Conservation (phyloP, 768 basidiomycete species). For the Mycena latifolia region DNA sequence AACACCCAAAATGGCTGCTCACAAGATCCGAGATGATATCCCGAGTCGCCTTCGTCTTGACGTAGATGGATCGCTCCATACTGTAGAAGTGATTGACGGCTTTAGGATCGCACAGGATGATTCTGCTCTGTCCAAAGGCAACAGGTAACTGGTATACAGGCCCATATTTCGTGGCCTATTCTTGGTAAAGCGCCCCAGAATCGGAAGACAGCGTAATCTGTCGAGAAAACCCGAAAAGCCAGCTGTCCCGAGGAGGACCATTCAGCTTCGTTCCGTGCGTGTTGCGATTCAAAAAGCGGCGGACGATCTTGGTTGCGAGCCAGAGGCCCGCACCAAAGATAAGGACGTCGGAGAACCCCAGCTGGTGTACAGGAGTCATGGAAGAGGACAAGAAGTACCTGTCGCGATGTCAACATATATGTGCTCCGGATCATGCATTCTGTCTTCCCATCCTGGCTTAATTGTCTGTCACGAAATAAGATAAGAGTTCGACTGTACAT, state of each 20-base stretch:
- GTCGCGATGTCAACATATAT: background rate
- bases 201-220: constrained; percentile 29
- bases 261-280: constrained; percentile 41
- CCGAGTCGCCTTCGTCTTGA: constrained; percentile 37
- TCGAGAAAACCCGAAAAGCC: constrained; percentile 41
- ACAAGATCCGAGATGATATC: constrained; percentile 41
- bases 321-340: constrained; percentile 33
- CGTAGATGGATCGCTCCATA: constrained; percentile 38
- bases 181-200: constrained; percentile 38
- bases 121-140: constrained; percentile 20
- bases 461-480: too few relatives aligned
- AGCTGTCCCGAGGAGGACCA: constrained; percentile 44
- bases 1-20: background rate
- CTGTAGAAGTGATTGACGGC: constrained; percentile 41
- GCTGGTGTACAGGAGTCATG: constrained; percentile 24
- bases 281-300: constrained; percentile 19
- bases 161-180: constrained; percentile 48
- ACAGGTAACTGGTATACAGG: constrained; percentile 43
- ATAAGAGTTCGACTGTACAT: too few relatives aligned
- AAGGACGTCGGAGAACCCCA: constrained; percentile 22
- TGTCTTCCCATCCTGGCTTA: too few relatives aligned
- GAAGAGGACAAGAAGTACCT: background rate
- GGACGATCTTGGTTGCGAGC: constrained; percentile 34
- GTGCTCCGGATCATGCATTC: too few relatives aligned
- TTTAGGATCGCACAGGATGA: constrained; percentile 41